Percentiles rank a stretch among this genome's conserved stretches.
These are phyloP conservation scores for Plantago elongata DNA, from an alignment of 257 asterid genomes.

Conservation along the genomic window DNA sequence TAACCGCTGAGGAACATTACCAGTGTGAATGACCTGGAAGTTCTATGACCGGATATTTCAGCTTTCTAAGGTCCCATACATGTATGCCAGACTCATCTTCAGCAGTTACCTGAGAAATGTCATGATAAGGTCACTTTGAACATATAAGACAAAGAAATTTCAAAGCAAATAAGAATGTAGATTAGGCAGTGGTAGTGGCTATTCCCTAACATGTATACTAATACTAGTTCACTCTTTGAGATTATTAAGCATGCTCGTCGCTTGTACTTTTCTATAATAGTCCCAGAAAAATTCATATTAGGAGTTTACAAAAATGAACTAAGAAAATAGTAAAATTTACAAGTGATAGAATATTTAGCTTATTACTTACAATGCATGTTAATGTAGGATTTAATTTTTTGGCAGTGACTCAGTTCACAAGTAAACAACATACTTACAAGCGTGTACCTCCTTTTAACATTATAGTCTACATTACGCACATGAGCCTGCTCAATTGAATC, in stretches of 20 bases:
- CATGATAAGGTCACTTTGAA: slow-evolving; percentile 5
- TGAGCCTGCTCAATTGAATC: slow-evolving; percentile 75
- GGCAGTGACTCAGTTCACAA: background rate
- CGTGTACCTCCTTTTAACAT: slow-evolving; percentile 69
- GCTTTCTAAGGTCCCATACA: slow-evolving; percentile 87
- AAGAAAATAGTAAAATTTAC: too few relatives aligned
- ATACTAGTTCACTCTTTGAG: slow-evolving; percentile 1
- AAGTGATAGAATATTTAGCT: too few relatives aligned
- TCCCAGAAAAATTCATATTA: too few relatives aligned
- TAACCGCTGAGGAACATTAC: slow-evolving; percentile 32
- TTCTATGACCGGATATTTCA: slow-evolving; percentile 66
- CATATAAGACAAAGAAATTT: slow-evolving; percentile 8
- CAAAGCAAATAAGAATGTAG: background rate
- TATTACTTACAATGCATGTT: too few relatives aligned
- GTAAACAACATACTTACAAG: slow-evolving; percentile 60
- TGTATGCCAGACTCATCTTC: slow-evolving; percentile 95
- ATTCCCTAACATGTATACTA: slow-evolving; percentile 12
- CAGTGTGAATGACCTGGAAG: slow-evolving; percentile 99
- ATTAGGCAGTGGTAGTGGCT: background rate
- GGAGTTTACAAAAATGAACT: too few relatives aligned
- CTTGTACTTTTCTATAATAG: too few relatives aligned
- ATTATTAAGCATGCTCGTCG: slow-evolving; percentile 2
- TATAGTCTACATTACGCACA: slow-evolving; percentile 79
- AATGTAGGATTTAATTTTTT: too few relatives aligned
- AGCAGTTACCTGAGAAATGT: slow-evolving; percentile 75